Evolutionary conservation across 2,329 filamentous ascomycete species (phyloP), one percentile per base, ranked within the genome.

Genomic region (Cyclaneusma minus): DNA sequence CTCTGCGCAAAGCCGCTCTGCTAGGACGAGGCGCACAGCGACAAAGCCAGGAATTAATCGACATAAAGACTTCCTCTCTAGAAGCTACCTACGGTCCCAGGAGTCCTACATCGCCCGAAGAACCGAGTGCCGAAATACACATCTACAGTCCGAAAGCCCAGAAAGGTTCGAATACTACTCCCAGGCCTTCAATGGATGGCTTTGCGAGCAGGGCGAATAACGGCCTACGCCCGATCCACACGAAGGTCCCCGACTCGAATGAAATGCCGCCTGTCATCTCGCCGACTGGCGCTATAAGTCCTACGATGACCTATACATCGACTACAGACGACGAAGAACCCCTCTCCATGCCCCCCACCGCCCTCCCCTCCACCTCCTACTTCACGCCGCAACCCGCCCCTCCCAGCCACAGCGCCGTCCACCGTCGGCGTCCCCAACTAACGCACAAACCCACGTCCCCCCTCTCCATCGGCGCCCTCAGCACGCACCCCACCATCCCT

Each of bases 251-350:
- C 26, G 14, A 24, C 13, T 5, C 16, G 21, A 26, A 21, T 13
- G 21, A 26, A 11, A 14, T 16, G 5, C 12, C n/a, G 25, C 34
- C 45, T 37, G 33, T 43, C 18, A 41, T 47, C 15, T 48, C 49
- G 9, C 36, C 49, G 36, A 40, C 49, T 34, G 26, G 44, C 27
- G 43, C 60, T 21, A 56, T 61, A 15, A 68, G 62, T 40, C 63
- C 68, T 17, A 59, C 61, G 12, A 59, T 69, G 31, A 63, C 66
- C 9, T 67, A 79, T 43, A 66, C 73, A 19, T 80, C 75, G 14
- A 84, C 79, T 3, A 91, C 81, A 1, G 81, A 91, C 45, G 83
- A 92, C 32, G 83, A 92, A 34, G 82, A 91, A 26, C 53, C 68
- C 10, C 54, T 83, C 16, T 71, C 76, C 19, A 74, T 85, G 30